Conservation (phyloP, 176 grass and related monocot species). For the Hordeum marinum region DNA sequence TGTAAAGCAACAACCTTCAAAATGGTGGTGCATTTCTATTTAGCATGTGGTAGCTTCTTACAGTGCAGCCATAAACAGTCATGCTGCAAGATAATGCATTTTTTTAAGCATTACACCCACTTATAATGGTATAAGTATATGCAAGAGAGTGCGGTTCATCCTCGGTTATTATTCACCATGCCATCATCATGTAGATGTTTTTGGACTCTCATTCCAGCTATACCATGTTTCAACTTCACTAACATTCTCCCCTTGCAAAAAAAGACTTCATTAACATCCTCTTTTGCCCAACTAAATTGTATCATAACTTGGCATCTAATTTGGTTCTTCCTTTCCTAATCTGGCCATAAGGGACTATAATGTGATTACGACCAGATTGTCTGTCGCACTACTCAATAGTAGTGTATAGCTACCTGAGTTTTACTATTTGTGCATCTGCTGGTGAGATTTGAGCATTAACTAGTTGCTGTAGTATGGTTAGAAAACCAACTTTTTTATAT, state of each 20-base stretch:
- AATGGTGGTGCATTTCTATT: neutral
- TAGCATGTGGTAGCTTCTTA: neutral
- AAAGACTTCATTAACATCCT: neutral
- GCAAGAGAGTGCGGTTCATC: neutral
- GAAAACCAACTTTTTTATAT: neutral
- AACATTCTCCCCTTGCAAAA: neutral
- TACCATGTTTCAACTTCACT: constrained; percentile 11
- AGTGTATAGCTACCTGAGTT: neutral
- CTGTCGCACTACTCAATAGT: neutral
- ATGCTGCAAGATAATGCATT: neutral
- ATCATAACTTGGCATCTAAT: neutral
- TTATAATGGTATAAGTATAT: neutral
- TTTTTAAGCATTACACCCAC: neutral
- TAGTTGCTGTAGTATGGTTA: constrained; percentile 5
- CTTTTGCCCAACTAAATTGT: neutral
- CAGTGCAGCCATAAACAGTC: neutral
- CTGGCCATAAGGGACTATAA: neutral
- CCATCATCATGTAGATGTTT: neutral
- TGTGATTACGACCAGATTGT: neutral
- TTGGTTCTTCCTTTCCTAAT: neutral
- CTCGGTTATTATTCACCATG: neutral
- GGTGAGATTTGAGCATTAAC: neutral
- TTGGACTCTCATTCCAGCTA: neutral
- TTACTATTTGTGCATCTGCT: constrained; percentile 5
- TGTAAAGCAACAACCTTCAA: constrained; percentile 4